Evolutionary conservation across 2,329 filamentous ascomycete species (phyloP).

Genomic region (Epichloe glyceriae): DNA sequence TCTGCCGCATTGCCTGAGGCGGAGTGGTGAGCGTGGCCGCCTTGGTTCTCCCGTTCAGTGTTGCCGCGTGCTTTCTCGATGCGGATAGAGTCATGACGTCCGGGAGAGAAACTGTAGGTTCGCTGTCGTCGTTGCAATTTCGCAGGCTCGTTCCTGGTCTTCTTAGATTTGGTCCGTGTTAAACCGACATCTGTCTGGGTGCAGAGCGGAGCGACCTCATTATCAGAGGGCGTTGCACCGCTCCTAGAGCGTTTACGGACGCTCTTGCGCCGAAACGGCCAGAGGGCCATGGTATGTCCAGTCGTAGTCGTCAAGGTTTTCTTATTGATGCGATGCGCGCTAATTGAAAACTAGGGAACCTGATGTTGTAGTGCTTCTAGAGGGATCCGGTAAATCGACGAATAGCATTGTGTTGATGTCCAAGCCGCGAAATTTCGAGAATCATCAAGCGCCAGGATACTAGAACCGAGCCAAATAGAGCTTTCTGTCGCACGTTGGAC

Average conservation of each 20-base stretch:
- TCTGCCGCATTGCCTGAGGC: slow-evolving; percentile 4
- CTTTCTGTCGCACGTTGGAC: too few relatives aligned
- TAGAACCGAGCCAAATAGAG: neutral
- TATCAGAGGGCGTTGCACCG: slow-evolving; percentile 40
- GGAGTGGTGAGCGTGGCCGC: slow-evolving; percentile 5
- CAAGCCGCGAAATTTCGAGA: neutral
- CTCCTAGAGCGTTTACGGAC: slow-evolving; percentile 46
- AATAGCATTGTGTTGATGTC: slow-evolving; percentile 5
- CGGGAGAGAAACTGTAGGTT: slow-evolving; percentile 50
- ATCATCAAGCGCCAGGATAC: neutral
- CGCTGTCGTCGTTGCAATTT: slow-evolving; percentile 36
- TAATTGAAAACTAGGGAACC: neutral
- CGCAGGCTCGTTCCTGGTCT: slow-evolving; percentile 32
- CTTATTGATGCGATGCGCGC: neutral
- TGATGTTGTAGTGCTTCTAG: neutral
- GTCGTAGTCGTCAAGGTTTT: neutral
- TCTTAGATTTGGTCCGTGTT: slow-evolving; percentile 17
- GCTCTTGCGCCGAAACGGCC: slow-evolving; percentile 68
- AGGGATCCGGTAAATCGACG: slow-evolving; percentile 2
- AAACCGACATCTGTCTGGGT: slow-evolving; percentile 20
- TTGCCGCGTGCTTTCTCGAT: slow-evolving; percentile 17
- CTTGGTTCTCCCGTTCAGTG: slow-evolving; percentile 3
- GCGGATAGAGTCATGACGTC: slow-evolving; percentile 40
- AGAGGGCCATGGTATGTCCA: slow-evolving; percentile 53
- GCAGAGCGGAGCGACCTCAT: slow-evolving; percentile 30